Evolutionary conservation across 164 flowering plant genomes (phyloP), one percentile per base, ranked within the genome.

Genomic region (Kalanchoe fedtschenkoi): DNA sequence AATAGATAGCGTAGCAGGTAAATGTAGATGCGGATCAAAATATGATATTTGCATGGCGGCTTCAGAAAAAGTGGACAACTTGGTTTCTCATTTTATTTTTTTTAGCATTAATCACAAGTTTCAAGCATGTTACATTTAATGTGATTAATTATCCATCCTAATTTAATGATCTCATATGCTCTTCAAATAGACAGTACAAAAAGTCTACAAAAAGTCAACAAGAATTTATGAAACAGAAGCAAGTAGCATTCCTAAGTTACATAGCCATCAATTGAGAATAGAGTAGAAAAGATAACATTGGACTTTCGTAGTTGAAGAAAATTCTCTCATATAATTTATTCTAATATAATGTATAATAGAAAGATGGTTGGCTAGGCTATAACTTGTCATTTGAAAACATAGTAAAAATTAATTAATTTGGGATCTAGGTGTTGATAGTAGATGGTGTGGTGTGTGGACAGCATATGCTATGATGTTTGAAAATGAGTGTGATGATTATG

Each of bases 61-160:
- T 22, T 47, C 30, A 47, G 15, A 16, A 24, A 3, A 46, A 26
- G 3, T 17, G 47, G 47, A 43, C 21, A 22, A 16, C 51, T 47
- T 47, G 10, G 22, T 22, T 47, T 47, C 55, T 47, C 55, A 1
- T 10, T 47, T 24, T 30, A 10, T 24, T 30, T 24, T 47, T 14
- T 47, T 7, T 1, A 6, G 9, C 55, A 29, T 47, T 47, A 13
- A 11, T 22, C 30, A 22, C 29, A 47, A 47, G 30, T 47, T 47
- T 47, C 51, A 47, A 47, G 30, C 30, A 47, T 47, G 55, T 47
- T 24, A 24, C 55, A 47, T 47, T 47, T 24, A n/a, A n/a, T n/a
- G n/a, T n/a, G n/a, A n/a, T n/a, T n/a, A n/a, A n/a, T n/a, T n/a
- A n/a, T n/a, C n/a, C n/a, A n/a, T n/a, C n/a, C n/a, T n/a, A n/a